Evolutionary conservation across 1,284 basidiomycete genomes (phyloP).

Genomic region (Ceratobasidium sp.): DNA sequence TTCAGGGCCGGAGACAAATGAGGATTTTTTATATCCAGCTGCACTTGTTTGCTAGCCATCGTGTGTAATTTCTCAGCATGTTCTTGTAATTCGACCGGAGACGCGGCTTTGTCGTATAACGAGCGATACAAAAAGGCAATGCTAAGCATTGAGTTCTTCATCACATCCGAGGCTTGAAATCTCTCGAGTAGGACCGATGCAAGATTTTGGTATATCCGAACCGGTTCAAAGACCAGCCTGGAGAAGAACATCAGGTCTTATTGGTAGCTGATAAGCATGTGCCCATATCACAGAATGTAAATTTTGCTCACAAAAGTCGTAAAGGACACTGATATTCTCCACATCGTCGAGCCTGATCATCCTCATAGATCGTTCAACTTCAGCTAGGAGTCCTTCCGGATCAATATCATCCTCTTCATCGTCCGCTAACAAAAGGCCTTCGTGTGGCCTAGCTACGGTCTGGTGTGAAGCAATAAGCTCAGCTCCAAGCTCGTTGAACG

Average conservation of each 20-base stretch:
- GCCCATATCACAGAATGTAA: not conserved
- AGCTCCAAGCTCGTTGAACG: constrained; percentile 43
- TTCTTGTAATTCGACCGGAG: constrained; percentile 16
- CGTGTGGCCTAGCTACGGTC: constrained; percentile 34
- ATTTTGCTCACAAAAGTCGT: constrained; percentile 39
- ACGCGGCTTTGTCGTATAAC: constrained; percentile 34
- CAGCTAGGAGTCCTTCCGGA: constrained; percentile 40
- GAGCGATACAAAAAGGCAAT: constrained; percentile 42
- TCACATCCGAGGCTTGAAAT: constrained; percentile 41
- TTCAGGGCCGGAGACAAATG: constrained; percentile 24
- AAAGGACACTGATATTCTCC: constrained; percentile 35
- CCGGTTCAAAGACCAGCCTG: constrained; percentile 40
- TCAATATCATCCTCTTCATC: constrained; percentile 45
- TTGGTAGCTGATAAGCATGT: not conserved
- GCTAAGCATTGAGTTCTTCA: constrained; percentile 39
- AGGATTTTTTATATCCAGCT: constrained; percentile 32
- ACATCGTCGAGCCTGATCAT: constrained; percentile 20
- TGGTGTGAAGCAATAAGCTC: constrained; percentile 45
- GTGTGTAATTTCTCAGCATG: constrained; percentile 33
- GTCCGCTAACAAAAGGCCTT: constrained; percentile 40
- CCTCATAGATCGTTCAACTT: constrained; percentile 43
- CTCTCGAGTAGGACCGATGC: constrained; percentile 41
- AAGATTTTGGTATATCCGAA: constrained; percentile 44
- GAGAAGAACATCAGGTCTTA: constrained; percentile 45
- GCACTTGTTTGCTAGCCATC: constrained; percentile 32